Base-by-base conservation (phyloP, 2,329 filamentous ascomycete species). In the Claviceps pazoutovae region DNA sequence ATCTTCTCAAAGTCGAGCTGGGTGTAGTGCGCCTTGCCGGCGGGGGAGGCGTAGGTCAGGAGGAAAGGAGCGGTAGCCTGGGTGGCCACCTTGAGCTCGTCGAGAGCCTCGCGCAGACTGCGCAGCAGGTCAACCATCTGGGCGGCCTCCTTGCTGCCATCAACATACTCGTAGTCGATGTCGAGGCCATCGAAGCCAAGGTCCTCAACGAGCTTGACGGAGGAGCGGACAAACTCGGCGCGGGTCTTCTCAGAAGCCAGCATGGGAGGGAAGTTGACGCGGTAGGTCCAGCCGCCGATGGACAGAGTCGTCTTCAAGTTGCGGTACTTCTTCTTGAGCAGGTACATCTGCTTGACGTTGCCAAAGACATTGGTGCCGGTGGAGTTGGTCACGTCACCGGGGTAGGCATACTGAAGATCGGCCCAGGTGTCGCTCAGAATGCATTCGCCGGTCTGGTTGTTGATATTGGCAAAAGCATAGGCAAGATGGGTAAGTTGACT, bases 221-320 rank as follows among this genome's bases (percentile, higher is more conserved):
- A 82, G 16, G 76, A 80, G 14, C 73, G 65, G 1, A 86, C 87
- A 62, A 95, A 94, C 1, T 56, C 74, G 54, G 70, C 68, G 13
- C 87, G 77, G 7, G 82, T 80, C 5, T 71, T 68, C 0, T 74
- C 71, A 0, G 82, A 83, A n/a, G 79, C 79, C 0, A 79, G 79
- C 0, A 83, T 76, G 7, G 71, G 69, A 0, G 79, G 72, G 62
- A 91, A 88, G 44, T 60, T 46, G 36, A 51, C 66, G 4, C 83
- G 86, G 63, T 85, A 88, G 0, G 81, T 85, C 81, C 83, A 93
- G 16, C 88, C 88, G 41, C 88, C 88, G 54, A 94, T 84, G 38
- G 83, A 88, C 6, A 93, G 74, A 16, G 91, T 69, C 1, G 84
- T 74, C 67, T 94, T 94, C 53, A 94, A 67, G 50, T 86, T 79